Evolutionary conservation across 2,329 filamentous ascomycete genomes (phyloP), one percentile per base, ranked within the genome.

Genomic region (Ceratocystis variospora): DNA sequence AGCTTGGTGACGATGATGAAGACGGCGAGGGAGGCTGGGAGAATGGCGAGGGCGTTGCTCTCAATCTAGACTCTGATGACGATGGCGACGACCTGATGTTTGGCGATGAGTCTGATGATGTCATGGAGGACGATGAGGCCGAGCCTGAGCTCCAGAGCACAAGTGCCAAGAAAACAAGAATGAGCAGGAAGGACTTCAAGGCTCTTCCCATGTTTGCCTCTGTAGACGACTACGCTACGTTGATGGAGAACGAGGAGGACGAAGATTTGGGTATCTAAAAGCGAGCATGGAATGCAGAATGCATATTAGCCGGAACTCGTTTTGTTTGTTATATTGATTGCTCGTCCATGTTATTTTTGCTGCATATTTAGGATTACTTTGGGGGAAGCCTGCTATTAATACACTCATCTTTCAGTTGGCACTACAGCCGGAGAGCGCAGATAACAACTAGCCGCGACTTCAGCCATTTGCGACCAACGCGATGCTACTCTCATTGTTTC

Each of bases 131-230:
- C 84, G 80, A 85, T 79, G 78, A 87, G 81, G 80, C 89, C 84
- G 79, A 71, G 31, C 67, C 68, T 63, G 71, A 70, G 59, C 71
- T 68, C 75, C 77, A 69, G 48, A 73, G 71, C 67, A 70, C 72
- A 48, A 74, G 72, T 68, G 69, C 73, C 64, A 75, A 75, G 62
- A 77, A 73, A 31, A 72, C 72, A 57, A 81, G 80, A 71, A 81
- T 84, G 74, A 89, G 88, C 78, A 87, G 83, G 78, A 90, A 87
- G 81, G 90, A 90, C 78, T 80, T 97, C 75, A 96, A 91, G 82
- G 85, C 85, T 70, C 79, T 99, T 71, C 94, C 94, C 5, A 95
- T 86, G 45, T 99, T 99, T 78, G 94, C 95, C 22, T 95, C 90
- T 41, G 88, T 83, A 41, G 94, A 97, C 65, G 94, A 97, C 74